Evolutionary conservation across 768 basidiomycete genomes (phyloP), one percentile per base, ranked within the genome.

Genomic region (Lactifluus volemus): DNA sequence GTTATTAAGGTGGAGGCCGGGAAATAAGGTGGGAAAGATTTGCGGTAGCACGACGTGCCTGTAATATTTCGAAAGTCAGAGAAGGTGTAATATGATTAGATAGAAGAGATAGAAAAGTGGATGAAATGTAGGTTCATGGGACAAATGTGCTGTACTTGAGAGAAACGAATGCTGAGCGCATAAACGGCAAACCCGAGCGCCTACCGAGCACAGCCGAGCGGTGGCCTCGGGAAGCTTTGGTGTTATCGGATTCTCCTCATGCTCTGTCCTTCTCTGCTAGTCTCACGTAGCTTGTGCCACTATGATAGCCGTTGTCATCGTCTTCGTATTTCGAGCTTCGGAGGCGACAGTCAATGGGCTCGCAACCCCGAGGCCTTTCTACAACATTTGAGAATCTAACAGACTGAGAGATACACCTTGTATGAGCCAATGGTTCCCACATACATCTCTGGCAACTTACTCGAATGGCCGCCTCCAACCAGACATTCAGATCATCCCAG

Each of bases 401-500:
- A 29, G 21, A 34, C 4, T n/a, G 21, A 51, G 30, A 55, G 59
- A 19, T 17, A 17, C 45, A 15, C 12, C 42, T 30, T 21, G n/a
- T 12, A 39, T 15, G 29, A 17, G 6, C 12, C 9, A 5, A 15
- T 7, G 30, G 11, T 17, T 3, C 48, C 42, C 58, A 25, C 15
- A 42, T 30, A 11, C 25, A 25, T 2, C 25, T 25, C 25, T 25
- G 25, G 25, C 25, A 25, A 25, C 25, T 25, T 25, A 25, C 25
- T 25, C 25, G 25, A 25, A 1, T 30, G 38, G 49, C 17, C 55
- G 64, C 17, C 45, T 53, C 53, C 57, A 66, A 42, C 65, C 65
- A 65, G 21, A 36, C 56, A 32, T 61, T 63, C 42, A 66, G 19
- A 15, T 65, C 21, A 15, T 47, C 51, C 60, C 65, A 64, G 6